Base-by-base conservation (phyloP, 306 rosid genomes). In the Cucumis cinereus region DNA sequence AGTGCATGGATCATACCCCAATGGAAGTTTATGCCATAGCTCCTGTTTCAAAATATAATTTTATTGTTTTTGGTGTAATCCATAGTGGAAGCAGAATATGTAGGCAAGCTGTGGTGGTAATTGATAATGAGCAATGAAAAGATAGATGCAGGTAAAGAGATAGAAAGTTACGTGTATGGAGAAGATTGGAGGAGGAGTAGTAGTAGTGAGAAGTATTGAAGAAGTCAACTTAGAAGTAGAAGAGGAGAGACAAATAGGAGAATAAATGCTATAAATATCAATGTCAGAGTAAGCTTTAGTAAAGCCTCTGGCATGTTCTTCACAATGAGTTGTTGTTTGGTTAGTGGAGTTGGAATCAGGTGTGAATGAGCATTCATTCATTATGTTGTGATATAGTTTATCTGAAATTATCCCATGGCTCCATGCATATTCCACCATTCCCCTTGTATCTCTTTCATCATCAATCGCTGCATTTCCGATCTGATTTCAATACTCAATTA, bases 1-100 rank as follows among this genome's bases (percentile, higher is more conserved):
- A 41, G 81, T 77, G 30, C 95, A 90, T 4, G 95, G 95, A 83
- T 90, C 90, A 12, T 90, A 84, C 2, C 90, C 95, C 62, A 87
- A 69, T 15, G 91, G 85, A 55, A 84, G 74, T 38, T 49, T 76
- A 43, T 80, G 85, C 90, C 90, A 86, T 9, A 84, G 57, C 35
- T 30, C 35, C 35, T 30, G 35, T 7, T 81, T 85, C 94, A n/a
- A n/a, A n/a, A n/a, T n/a, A n/a, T n/a, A n/a, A n/a, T n/a, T n/a
- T n/a, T n/a, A n/a, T n/a, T n/a, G n/a, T n/a, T n/a, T n/a, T n/a
- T n/a, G n/a, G n/a, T n/a, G n/a, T n/a, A n/a, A n/a, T n/a, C n/a
- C n/a, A n/a, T n/a, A n/a, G n/a, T n/a, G n/a, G n/a, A n/a, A n/a
- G n/a, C n/a, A n/a, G n/a, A n/a, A n/a, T n/a, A n/a, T n/a, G n/a